Evolutionary conservation across 768 basidiomycete genomes (phyloP).

Genomic region (Thelephora ganbajun): DNA sequence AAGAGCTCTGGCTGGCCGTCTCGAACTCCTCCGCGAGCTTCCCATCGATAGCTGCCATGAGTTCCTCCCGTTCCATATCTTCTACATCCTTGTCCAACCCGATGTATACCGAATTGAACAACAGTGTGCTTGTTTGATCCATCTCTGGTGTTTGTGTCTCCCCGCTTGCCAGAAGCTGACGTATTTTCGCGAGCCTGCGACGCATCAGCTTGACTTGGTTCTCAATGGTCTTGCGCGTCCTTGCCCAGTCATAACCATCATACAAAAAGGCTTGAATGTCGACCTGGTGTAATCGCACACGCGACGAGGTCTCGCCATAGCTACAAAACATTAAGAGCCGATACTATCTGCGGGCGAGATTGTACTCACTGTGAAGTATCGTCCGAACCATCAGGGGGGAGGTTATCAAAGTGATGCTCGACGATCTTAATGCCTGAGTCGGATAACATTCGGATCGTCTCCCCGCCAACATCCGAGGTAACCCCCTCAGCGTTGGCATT

Average conservation of each 20-base stretch:
- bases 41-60: constrained; percentile 88
- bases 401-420: constrained; percentile 60
- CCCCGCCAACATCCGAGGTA: constrained; percentile 59
- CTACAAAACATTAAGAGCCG: constrained; percentile 14
- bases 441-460: constrained; percentile 71
- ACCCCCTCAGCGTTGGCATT: constrained; percentile 23
- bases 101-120: constrained; percentile 92
- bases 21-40: constrained; percentile 71
- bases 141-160: constrained; percentile 69
- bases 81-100: constrained; percentile 74
- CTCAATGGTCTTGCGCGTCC: constrained; percentile 78
- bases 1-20: constrained; percentile 69
- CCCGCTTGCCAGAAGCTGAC: constrained; percentile 83
- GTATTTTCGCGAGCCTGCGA: constrained; percentile 72
- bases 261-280: constrained; percentile 64
- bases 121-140: constrained; percentile 55
- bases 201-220: constrained; percentile 82
- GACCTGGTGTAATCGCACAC: constrained; percentile 42
- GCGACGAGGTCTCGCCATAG: constrained; percentile 32
- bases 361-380: constrained; percentile 32
- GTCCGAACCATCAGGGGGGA: constrained; percentile 40
- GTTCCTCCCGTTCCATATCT: constrained; percentile 55
- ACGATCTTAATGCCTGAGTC: constrained; percentile 48
- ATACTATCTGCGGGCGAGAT: not conserved
- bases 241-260: constrained; percentile 90